Conservation (phyloP, 1,284 basidiomycete genomes). For the Rhodotorula sp. region DNA sequence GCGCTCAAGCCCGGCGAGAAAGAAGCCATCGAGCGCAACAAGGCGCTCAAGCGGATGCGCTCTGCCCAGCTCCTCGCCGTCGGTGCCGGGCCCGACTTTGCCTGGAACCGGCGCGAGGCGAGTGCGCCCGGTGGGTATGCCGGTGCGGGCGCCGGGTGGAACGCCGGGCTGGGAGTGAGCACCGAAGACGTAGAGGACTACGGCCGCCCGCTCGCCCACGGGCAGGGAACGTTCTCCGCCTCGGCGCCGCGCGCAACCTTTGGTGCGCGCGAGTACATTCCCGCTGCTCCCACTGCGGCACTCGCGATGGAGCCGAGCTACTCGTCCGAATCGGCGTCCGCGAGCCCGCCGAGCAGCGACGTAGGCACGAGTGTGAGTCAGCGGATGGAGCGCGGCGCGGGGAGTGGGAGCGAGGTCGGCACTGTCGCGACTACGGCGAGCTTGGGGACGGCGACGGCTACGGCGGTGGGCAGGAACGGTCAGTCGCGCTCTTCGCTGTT, state of each 20-base stretch:
- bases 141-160: neutral
- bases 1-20: constrained; percentile 98
- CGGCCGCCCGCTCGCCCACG: constrained; percentile 25
- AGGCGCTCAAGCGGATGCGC: constrained; percentile 96
- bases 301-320: constrained; percentile 1
- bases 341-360: constrained; percentile 16
- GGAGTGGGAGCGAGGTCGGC: neutral
- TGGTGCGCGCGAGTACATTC: constrained; percentile 6
- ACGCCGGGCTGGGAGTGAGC: neutral
- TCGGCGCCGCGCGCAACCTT: neutral
- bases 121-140: constrained; percentile 14
- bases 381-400: constrained; percentile 14
- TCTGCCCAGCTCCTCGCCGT: constrained; percentile 27
- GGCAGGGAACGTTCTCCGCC: neutral
- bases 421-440: constrained; percentile 7
- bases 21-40: constrained; percentile 97
- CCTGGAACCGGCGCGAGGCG: constrained; percentile 25
- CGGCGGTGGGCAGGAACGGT: constrained; percentile 17
- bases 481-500: neutral
- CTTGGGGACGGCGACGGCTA: constrained; percentile 1
- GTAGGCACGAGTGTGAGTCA: constrained; percentile 36
- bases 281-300: neutral
- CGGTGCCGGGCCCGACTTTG: constrained; percentile 30
- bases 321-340: constrained; percentile 1
- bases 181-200: constrained; percentile 35